Base-by-base conservation (phyloP, 495 filamentous ascomycete species). In the Hypoxylon lienhwacheense region DNA sequence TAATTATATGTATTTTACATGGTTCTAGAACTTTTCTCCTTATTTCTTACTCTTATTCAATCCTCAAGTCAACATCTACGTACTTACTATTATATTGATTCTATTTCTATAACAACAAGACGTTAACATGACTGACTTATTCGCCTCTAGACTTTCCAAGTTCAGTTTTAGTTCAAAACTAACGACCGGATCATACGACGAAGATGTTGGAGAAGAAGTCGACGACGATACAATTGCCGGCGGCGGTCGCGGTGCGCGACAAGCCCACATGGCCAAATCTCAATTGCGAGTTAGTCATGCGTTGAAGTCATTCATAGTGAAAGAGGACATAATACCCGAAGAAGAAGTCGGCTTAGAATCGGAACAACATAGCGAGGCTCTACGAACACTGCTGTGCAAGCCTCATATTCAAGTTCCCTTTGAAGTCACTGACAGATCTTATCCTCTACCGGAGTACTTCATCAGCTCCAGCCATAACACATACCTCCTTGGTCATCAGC, bases 401-500 rank as follows among this genome's bases (percentile, higher is more conserved):
- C 67, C 71, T 4, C 70, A 78, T 39, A 71, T 80, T 41, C 20
- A 65, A 14, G 74, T 80, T 0, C 78, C 79, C 0, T 11, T 63
- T 0, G 31, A 63, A 16, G 60, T 80, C 1, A 57, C 68, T 0
- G 76, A 77, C 52, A 51, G 74, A 26, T 73, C 68, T 11, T 67
- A 77, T 47, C 73, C 78, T 0, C 59, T 81, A 8, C 70, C 79
- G 0, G 77, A 80, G 47, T 82, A 82, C 52, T 82, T 76, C 54
- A 75, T 82, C 61, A 76, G 66, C 52, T 73, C 71, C 7, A 72
- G 68, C 34, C 73, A 76, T 40, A 76, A 76, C 37, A 82, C 79
- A 0, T 82, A 82, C 51, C 66, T 82, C 36, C 66, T 76, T 40
- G 77, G 74, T 3, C 76, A 81, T 63, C 78, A 82, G 63, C 71